Percentiles rank a stretch among this genome's conserved stretches.
These are phyloP conservation scores for Strigomonas oncopelti DNA, from an alignment of 208 protist species.

Conservation along the genomic window DNA sequence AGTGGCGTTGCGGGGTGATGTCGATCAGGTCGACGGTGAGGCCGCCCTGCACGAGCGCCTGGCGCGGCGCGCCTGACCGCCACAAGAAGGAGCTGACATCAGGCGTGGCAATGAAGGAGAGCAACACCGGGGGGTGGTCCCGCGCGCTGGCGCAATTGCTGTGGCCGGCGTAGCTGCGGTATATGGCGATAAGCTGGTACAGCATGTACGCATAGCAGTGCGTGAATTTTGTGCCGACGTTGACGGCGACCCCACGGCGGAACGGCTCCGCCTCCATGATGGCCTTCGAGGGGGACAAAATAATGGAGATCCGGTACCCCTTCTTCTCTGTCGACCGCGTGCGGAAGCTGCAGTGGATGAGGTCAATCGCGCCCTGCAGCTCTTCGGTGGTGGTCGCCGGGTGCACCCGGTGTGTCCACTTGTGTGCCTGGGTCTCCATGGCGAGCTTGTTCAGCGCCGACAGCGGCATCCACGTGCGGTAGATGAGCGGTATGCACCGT, in stretches of 20 bases:
- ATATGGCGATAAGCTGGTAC: not conserved
- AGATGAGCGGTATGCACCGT: not conserved
- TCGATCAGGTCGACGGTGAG: not conserved
- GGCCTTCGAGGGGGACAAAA: not conserved
- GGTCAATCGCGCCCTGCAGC: not conserved
- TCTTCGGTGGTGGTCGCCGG: not conserved
- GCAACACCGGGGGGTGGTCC: not conserved
- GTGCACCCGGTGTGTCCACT: not conserved
- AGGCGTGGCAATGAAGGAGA: not conserved
- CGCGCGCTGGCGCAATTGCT: too few relatives aligned
- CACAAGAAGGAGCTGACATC: not conserved
- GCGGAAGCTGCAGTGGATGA: not conserved
- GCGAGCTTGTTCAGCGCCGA: not conserved
- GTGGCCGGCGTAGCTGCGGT: not conserved
- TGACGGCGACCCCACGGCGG: not conserved
- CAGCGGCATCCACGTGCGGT: not conserved
- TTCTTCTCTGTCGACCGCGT: not conserved
- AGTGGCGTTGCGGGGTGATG: conserved; percentile 21
- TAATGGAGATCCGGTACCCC: not conserved
- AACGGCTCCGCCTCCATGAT: not conserved
- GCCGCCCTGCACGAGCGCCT: not conserved
- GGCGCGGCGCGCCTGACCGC: not conserved
- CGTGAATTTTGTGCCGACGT: not conserved
- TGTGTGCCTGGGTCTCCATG: not conserved
- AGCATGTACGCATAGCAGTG: not conserved